phyloP scores from a whole-genome alignment of 495 filamentous ascomycete genomes.

The Xylaria bambusicola region DNA sequence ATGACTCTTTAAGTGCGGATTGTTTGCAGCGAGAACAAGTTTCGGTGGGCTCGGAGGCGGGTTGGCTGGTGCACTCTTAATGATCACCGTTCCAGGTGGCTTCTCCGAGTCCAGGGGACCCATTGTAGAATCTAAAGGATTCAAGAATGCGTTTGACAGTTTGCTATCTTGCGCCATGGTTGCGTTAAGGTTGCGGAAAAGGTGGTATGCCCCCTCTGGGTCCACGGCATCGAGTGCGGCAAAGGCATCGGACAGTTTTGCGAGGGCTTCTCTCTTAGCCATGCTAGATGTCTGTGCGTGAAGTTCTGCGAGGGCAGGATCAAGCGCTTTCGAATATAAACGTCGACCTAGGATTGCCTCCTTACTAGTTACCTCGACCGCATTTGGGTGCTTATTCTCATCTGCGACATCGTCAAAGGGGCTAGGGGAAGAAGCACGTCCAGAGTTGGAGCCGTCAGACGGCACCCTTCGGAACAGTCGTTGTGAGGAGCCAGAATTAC shows the following conservation, averaged over 20 bases:
- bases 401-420: slow-evolving; percentile 36
- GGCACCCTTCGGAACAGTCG: slow-evolving; percentile 83
- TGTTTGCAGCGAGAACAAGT: slow-evolving; percentile 75
- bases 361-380: slow-evolving; percentile 64
- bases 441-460: slow-evolving; percentile 62
- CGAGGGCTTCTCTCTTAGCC: slow-evolving; percentile 77
- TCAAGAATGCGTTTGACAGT: slow-evolving; percentile 41
- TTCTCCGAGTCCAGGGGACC: slow-evolving; percentile 30
- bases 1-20: slow-evolving; percentile 81
- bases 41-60: slow-evolving; percentile 35
- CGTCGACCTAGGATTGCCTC: slow-evolving; percentile 78
- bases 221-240: slow-evolving; percentile 81
- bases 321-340: slow-evolving; percentile 75
- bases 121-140: slow-evolving; percentile 18
- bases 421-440: slow-evolving; percentile 36
- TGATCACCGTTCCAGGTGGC: slow-evolving; percentile 47
- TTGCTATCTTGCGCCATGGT: slow-evolving; percentile 44
- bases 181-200: slow-evolving; percentile 68
- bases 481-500: slow-evolving; percentile 85
- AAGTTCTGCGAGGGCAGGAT: slow-evolving; percentile 78
- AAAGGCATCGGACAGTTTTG: slow-evolving; percentile 79
- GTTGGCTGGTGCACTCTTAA: slow-evolving; percentile 37
- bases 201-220: slow-evolving; percentile 85
- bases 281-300: slow-evolving; percentile 75
- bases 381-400: slow-evolving; percentile 45